Conservation (phyloP, 495 filamentous ascomycete species). For the Penicillium diatomitis region DNA sequence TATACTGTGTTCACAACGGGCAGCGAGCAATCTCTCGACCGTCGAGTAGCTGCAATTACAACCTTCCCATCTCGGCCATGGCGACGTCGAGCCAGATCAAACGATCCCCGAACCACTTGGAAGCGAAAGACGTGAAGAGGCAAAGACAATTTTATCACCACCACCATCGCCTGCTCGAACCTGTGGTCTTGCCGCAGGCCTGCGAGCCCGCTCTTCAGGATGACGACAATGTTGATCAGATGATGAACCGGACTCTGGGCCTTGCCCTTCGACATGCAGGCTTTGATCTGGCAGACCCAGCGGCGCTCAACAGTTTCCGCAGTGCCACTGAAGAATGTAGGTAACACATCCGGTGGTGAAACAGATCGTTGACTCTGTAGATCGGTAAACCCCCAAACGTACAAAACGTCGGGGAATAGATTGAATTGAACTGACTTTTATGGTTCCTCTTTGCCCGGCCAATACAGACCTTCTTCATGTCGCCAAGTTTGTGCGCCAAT, state of each 20-base stretch:
- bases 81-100: conserved; percentile 30
- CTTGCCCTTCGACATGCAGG: conserved; percentile 45
- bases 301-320: conserved; percentile 50
- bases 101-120: conserved; percentile 29
- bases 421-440: conserved; percentile 7
- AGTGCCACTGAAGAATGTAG: conserved; percentile 55
- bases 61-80: conserved; percentile 17
- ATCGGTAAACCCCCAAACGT: not conserved
- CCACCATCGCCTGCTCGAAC: conserved; percentile 37
- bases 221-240: conserved; percentile 35
- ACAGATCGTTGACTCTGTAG: too few relatives aligned
- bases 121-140: conserved; percentile 28
- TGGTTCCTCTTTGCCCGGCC: not conserved
- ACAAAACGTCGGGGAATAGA: not conserved
- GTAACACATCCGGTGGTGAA: conserved; percentile 5
- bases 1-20: not conserved
- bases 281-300: conserved; percentile 47
- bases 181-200: conserved; percentile 14
- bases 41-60: not conserved
- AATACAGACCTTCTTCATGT: conserved; percentile 49
- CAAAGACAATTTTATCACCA: conserved; percentile 38
- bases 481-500: conserved; percentile 45
- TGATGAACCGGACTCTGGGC: conserved; percentile 50
- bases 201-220: conserved; percentile 25
- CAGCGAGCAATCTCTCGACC: conserved; percentile 7